Evolutionary conservation across 495 filamentous ascomycete genomes (phyloP).

Genomic region (Aeminium ludgeri): DNA sequence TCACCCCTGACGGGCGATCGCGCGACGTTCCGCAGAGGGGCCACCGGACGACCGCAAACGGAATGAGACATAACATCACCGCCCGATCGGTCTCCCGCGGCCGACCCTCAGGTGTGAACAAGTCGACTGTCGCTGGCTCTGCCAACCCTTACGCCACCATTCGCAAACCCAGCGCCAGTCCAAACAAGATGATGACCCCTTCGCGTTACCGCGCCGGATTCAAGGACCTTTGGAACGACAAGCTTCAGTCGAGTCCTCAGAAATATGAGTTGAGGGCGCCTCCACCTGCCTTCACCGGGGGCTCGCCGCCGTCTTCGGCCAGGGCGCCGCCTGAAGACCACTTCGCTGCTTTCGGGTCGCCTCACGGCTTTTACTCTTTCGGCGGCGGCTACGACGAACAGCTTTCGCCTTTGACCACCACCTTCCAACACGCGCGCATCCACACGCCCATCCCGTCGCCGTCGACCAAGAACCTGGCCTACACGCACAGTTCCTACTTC

Average conservation of each 20-base stretch:
- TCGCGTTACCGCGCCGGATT: slow-evolving; percentile 18
- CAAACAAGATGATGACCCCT: slow-evolving; percentile 23
- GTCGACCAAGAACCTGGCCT: not conserved
- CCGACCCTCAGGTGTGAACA: slow-evolving; percentile 9
- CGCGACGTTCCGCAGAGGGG: slow-evolving; percentile 5
- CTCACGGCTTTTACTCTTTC: slow-evolving; percentile 3
- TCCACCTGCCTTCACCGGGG: slow-evolving; percentile 7
- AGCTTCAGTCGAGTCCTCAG: slow-evolving; percentile 14
- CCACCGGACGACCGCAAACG: slow-evolving; percentile 10
- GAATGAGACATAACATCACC: slow-evolving; percentile 4
- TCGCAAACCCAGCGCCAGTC: slow-evolving; percentile 17
- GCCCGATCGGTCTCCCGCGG: slow-evolving; percentile 13
- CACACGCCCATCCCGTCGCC: slow-evolving; percentile 14
- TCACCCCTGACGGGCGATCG: slow-evolving; percentile 13
- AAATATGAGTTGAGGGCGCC: slow-evolving; percentile 20
- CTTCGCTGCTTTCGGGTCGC: slow-evolving; percentile 11
- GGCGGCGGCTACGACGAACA: slow-evolving; percentile 15
- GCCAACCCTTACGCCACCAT: slow-evolving; percentile 5
- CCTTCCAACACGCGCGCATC: slow-evolving; percentile 14
- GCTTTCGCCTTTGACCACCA: slow-evolving; percentile 15
- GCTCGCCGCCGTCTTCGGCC: slow-evolving; percentile 20
- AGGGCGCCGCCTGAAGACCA: slow-evolving; percentile 13
- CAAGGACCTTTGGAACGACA: slow-evolving; percentile 20
- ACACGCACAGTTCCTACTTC: slow-evolving; percentile 11
- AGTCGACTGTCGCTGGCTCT: not conserved